These are phyloP conservation scores for Chondrus crispus DNA, from an alignment of 23 red algal species.

Conservation along the genomic window DNA sequence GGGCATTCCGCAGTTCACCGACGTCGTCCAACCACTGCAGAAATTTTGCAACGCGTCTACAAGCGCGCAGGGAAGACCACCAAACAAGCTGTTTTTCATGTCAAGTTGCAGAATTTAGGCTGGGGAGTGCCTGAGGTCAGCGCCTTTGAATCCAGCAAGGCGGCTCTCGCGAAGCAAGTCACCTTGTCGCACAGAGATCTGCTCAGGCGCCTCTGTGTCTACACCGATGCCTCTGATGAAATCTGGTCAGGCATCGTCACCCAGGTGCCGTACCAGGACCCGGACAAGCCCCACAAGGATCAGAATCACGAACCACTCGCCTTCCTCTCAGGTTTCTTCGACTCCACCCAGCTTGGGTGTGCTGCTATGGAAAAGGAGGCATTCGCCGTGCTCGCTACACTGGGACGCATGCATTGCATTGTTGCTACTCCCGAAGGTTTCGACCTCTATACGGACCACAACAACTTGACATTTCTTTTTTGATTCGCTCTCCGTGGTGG, in stretches of 20 bases:
- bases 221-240: background rate
- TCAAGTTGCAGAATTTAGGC: background rate
- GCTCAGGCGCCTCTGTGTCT: background rate
- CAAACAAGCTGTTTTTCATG: background rate
- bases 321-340: background rate
- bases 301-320: background rate
- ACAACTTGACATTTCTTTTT: conserved; percentile 3
- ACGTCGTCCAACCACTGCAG: background rate
- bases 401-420: background rate
- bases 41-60: background rate
- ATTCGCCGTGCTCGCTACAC: background rate
- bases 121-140: background rate
- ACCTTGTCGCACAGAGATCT: background rate
- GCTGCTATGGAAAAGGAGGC: background rate
- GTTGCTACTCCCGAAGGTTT: background rate
- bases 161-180: background rate
- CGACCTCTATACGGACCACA: conserved; percentile 9
- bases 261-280: background rate
- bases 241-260: background rate
- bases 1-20: background rate
- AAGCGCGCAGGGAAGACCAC: background rate
- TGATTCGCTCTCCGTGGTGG: background rate
- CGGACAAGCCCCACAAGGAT: background rate
- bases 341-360: background rate
- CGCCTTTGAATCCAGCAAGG: background rate